A percentile compares a stretch with the other conserved stretches of the same genome.
phyloP scores from a whole-genome alignment of 441 rosid genomes.

The Biscutella laevigata region DNA sequence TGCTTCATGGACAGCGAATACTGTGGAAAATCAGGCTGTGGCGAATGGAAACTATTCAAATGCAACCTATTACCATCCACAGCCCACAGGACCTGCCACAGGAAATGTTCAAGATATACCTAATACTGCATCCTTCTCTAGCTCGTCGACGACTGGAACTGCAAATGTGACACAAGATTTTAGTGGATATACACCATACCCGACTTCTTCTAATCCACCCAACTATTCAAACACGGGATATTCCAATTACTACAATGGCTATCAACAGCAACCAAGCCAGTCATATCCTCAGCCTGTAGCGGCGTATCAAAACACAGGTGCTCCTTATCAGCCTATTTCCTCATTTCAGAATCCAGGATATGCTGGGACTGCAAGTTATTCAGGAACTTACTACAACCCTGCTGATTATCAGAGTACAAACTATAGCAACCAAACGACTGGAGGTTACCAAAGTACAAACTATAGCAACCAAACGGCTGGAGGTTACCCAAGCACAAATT shows the following conservation, averaged over 20 bases:
- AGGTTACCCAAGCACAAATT: slow-evolving; percentile 69
- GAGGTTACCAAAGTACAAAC: slow-evolving; percentile 73
- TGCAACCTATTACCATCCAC: slow-evolving; percentile 47
- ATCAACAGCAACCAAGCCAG: slow-evolving; percentile 76
- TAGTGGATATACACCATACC: slow-evolving; percentile 50
- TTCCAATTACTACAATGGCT: slow-evolving; percentile 65
- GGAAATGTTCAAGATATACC: slow-evolving; percentile 40
- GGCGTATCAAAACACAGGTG: slow-evolving; percentile 95
- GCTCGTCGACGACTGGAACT: slow-evolving; percentile 53
- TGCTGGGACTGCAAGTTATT: slow-evolving; percentile 94
- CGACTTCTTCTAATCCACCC: slow-evolving; percentile 56
- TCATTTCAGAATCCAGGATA: slow-evolving; percentile 92
- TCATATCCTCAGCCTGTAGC: slow-evolving; percentile 75
- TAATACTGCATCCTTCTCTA: slow-evolving; percentile 44
- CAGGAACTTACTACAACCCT: slow-evolving; percentile 97
- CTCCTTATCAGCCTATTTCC: slow-evolving; percentile 92
- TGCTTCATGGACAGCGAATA: slow-evolving; percentile 47
- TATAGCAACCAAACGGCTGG: slow-evolving; percentile 70
- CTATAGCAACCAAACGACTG: too few relatives aligned
- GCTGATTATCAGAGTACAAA: slow-evolving; percentile 99
- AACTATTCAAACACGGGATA: slow-evolving; percentile 69
- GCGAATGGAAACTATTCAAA: slow-evolving; percentile 48
- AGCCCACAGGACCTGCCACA: slow-evolving; percentile 39
- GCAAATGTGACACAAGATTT: slow-evolving; percentile 50
- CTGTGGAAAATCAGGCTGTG: slow-evolving; percentile 42